Evolutionary conservation across 345 rosid species (phyloP), one percentile per base, ranked within the genome.

Genomic region (Pelargonium nanum): DNA sequence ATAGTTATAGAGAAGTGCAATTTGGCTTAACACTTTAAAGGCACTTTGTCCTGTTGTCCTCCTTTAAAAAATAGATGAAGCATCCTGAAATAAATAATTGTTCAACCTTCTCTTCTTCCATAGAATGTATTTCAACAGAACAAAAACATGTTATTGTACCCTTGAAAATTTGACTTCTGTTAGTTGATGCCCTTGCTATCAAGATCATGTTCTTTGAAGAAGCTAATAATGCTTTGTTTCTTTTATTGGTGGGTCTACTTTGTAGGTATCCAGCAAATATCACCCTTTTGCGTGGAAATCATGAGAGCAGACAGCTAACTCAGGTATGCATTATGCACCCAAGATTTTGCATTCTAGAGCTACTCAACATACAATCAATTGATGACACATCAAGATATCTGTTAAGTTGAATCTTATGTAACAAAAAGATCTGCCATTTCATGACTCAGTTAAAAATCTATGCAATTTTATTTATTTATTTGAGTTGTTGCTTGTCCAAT

Each of bases 241-340:
- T 26, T 19, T 45, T 20, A 40, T 67, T 30, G 70, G 28, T 65
- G 25, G 2, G 58, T 63, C 19, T 59, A 1, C 48, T 40, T 61
- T 69, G 75, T 72, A 94, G 96, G 82, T 81, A 90, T 71, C 99
- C 99, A 48, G 97, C 99, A 57, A 78, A 88, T 67, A 94, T 94
- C 65, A 94, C 99, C 64, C 97, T 94, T 70, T 69, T 94, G 80
- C 99, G 99, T 40, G 99, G 99, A 54, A 94, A 94, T 76, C 97
- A 90, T 72, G 97, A 94, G 75, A 94, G 99, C 78, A 85, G 99
- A 71, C 99, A 94, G 72, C 87, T 94, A 68, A 94, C 99, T 65
- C 99, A 94, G 97, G 99, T 94, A 65, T 69, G 70, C 53, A 57
- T 56, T 56, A 64, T 40, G 48, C 48, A 40, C 48, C 15, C 48